Evolutionary conservation across 2,329 filamentous ascomycete genomes (phyloP), one percentile per base, ranked within the genome.

Genomic region (Nemania sp.): DNA sequence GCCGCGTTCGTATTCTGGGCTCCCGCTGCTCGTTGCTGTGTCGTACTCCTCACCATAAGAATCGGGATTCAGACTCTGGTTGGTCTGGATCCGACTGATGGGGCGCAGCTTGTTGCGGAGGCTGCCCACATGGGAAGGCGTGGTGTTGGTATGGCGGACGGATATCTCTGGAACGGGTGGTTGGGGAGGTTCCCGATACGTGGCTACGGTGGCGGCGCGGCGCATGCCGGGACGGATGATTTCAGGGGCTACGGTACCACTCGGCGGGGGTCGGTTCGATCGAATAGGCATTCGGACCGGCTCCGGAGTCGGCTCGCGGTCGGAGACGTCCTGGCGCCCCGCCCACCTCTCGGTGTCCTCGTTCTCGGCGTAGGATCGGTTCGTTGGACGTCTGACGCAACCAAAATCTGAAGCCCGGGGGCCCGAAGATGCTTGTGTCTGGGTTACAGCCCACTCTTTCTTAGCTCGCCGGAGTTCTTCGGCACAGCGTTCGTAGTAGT

Each of bases 401-500:
- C 63, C 63, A 66, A 67, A 50, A 66, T 74, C 58, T 60, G 70
- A 56, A 62, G 69, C 59, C 65, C 71, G 62, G 40, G 65, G 49
- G 37, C 67, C 64, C 4, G 61, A 57, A 15, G 50, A 43, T 47
- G 43, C 39, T 34, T 59, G 65, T 52, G 50, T 57, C 57, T 52
- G 67, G 71, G 15, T 71, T 25, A 65, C 76, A 7, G 71, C 70
- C 80, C 82, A 83, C 60, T 76, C 75, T 59, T 80, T 77, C 51
- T 81, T 79, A 25, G 80, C 79, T 32, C 82, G 81, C 3, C 83
- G 80, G 56, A 98, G 84, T 67, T 96, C 90, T 67, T 97, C 93
- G 55, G 90, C 86, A 73, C 92, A 97, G 62, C 90, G 88, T 74
- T 98, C 94, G 74, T 97, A 90, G 77, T 95, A 97, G 65, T 90